Conservation (phyloP, 257 asterid genomes). For the Cinchona pubescens region DNA sequence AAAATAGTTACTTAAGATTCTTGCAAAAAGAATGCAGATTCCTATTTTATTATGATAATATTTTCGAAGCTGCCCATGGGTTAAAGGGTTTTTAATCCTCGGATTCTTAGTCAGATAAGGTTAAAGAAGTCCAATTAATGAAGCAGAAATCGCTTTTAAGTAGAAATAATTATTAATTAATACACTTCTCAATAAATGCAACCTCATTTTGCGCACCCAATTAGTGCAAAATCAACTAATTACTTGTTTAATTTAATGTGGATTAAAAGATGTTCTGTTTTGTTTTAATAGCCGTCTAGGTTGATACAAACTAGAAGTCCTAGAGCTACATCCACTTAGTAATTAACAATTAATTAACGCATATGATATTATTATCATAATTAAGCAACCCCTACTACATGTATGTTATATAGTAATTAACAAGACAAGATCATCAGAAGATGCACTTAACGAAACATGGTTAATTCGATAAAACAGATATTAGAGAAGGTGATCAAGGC, state of each 20-base stretch:
- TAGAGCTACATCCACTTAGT: too few species aligned
- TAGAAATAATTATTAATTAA: too few species aligned
- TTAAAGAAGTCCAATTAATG: background rate
- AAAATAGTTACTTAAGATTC: too few species aligned
- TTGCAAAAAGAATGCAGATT: too few species aligned
- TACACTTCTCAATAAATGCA: background rate
- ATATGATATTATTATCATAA: background rate
- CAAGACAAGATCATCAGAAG: background rate
- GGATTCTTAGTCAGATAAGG: background rate
- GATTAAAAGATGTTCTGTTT: background rate
- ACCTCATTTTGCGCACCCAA: background rate
- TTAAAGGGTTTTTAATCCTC: too few species aligned
- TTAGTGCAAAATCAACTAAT: background rate
- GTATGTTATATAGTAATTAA: too few species aligned
- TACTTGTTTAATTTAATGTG: too few species aligned
- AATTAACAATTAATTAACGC: background rate
- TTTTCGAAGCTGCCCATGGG: too few species aligned
- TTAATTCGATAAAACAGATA: background rate
- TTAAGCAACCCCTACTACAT: too few species aligned
- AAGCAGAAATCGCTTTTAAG: background rate
- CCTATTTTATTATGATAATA: too few species aligned
- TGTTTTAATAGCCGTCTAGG: background rate
- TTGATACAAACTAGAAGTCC: constrained; percentile 1
- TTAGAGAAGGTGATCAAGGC: constrained; percentile 4
- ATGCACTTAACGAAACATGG: background rate